phyloP scores from a whole-genome alignment of 108 stramenopile genomes.

The Nitzschia sp. region DNA sequence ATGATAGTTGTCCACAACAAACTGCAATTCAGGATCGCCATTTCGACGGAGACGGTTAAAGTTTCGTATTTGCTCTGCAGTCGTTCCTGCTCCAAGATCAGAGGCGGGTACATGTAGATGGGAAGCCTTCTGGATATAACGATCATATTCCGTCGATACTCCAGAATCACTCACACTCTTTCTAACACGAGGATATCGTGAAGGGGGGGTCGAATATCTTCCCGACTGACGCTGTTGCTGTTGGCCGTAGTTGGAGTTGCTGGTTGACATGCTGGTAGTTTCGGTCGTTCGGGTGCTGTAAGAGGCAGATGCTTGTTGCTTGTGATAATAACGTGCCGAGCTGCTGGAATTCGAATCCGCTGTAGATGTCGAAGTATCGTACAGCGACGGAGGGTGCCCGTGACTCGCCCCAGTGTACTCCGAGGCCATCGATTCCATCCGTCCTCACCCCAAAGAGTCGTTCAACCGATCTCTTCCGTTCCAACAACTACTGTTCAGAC shows the following conservation, averaged over 20 bases:
- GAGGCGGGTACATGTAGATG: background rate
- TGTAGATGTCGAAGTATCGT: conserved; percentile 22
- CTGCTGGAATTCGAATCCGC: conserved; percentile 5
- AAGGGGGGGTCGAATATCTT: background rate
- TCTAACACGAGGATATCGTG: background rate
- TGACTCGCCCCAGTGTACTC: no score
- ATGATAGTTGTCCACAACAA: background rate
- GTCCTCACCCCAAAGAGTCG: background rate
- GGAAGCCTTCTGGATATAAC: background rate
- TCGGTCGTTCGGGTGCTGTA: no score
- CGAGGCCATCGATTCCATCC: no score
- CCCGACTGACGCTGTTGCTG: no score
- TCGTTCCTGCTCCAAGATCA: background rate
- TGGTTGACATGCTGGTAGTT: background rate
- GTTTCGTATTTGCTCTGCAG: conserved; percentile 1
- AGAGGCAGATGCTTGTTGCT: background rate
- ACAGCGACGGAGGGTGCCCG: conserved; percentile 4
- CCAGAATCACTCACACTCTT: conserved; percentile 11
- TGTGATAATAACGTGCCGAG: background rate
- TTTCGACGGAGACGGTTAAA: background rate
- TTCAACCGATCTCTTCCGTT: background rate
- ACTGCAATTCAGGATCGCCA: background rate
- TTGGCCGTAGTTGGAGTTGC: background rate
- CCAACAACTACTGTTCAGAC: background rate
- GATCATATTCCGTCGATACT: conserved; percentile 5